Conservation (phyloP, 305 asterid genomes). For the Rubia occidens region DNA sequence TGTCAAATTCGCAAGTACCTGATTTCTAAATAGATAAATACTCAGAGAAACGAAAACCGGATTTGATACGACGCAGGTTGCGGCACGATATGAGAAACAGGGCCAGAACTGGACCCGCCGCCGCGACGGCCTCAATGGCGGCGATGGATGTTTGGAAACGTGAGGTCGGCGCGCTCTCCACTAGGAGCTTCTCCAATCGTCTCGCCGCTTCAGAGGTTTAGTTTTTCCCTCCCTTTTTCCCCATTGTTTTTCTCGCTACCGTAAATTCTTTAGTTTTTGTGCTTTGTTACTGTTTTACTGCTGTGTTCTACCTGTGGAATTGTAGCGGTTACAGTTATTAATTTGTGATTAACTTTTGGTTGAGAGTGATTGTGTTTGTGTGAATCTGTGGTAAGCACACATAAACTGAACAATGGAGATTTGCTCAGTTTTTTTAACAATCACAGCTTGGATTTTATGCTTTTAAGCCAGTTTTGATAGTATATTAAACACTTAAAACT, state of each 20-base stretch:
- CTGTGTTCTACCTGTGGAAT: neutral
- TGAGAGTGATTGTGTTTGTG: neutral
- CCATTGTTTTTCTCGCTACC: neutral
- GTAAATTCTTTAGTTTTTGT: neutral
- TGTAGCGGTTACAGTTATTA: neutral
- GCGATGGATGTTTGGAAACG: slow-evolving; percentile 59
- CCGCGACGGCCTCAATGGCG: slow-evolving; percentile 5
- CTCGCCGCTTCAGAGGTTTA: slow-evolving; percentile 58
- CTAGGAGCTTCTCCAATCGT: slow-evolving; percentile 57
- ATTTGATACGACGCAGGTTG: neutral
- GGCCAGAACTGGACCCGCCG: slow-evolving; percentile 24
- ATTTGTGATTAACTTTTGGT: neutral
- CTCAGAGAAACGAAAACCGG: too few species aligned
- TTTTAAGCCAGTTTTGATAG: neutral
- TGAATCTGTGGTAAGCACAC: neutral
- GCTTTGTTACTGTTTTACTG: neutral
- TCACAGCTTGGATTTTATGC: too few species aligned
- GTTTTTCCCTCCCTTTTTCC: neutral
- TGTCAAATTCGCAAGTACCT: too few species aligned
- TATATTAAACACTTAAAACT: neutral
- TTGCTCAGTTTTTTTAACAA: neutral
- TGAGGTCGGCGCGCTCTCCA: slow-evolving; percentile 53
- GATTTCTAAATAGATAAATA: too few species aligned
- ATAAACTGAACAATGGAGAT: neutral
- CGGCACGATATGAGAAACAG: slow-evolving; percentile 31